These are phyloP conservation scores for Scutellaria barbata DNA, from an alignment of 257 asterid genomes.

Conservation along the genomic window DNA sequence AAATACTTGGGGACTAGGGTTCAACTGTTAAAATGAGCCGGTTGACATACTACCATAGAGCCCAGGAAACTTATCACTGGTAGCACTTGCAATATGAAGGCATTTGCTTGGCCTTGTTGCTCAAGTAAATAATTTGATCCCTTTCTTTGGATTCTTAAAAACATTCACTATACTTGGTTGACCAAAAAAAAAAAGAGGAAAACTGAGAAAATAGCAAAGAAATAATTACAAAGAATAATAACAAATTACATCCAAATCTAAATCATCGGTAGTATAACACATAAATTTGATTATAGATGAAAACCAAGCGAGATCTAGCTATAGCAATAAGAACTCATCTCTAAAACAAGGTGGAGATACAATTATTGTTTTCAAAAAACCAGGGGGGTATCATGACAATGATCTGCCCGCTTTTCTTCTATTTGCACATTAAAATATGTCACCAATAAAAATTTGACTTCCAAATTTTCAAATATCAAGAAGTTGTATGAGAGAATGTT, in stretches of 20 bases:
- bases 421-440: neutral
- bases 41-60: no score
- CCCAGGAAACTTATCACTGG: neutral
- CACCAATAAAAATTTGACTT: neutral
- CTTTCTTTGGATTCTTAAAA: no score
- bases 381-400: no score
- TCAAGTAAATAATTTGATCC: neutral
- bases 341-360: conserved; percentile 2
- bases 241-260: neutral
- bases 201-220: neutral
- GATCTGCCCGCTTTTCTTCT: no score
- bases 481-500: neutral
- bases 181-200: neutral
- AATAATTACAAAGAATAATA: neutral
- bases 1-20: neutral
- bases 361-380: neutral
- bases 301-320: no score
- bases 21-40: neutral
- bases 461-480: neutral
- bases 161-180: no score
- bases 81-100: neutral
- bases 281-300: neutral
- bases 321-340: neutral
- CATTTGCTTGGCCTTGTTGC: neutral
- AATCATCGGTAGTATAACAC: neutral